Percentiles rank a stretch among this genome's conserved stretches.
Evolutionary conservation across 2,329 filamentous ascomycete species (phyloP).

Genomic region (Didymosphaeria variabile): DNA sequence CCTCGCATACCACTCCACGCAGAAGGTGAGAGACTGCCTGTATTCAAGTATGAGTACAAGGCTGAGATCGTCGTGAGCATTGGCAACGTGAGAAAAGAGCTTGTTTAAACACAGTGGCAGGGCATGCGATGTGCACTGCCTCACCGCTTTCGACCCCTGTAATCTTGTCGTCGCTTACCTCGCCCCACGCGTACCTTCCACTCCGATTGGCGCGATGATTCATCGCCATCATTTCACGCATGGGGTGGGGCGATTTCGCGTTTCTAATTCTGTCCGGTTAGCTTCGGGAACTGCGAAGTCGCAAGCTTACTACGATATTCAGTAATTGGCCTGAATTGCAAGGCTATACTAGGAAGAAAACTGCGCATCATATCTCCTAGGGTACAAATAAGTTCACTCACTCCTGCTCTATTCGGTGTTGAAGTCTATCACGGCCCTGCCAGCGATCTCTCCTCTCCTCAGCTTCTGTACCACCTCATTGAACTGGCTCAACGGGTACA

Average conservation of each 20-base stretch:
- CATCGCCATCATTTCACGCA: slow-evolving; percentile 5
- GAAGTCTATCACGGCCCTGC: slow-evolving; percentile 64
- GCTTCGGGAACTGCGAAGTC: background rate
- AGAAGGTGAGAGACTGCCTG: background rate
- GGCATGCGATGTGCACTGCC: slow-evolving; percentile 8
- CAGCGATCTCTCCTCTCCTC: slow-evolving; percentile 60
- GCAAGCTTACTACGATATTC: background rate
- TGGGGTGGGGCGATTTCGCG: slow-evolving; percentile 8
- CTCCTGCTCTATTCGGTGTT: slow-evolving; percentile 48
- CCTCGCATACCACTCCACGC: background rate
- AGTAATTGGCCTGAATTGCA: background rate
- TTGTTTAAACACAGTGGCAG: background rate
- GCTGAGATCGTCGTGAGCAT: background rate
- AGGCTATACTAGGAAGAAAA: background rate
- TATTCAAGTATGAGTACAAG: background rate
- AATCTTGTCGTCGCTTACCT: slow-evolving; percentile 3
- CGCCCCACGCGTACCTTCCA: background rate
- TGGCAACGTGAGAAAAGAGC: slow-evolving; percentile 3
- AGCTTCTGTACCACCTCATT: slow-evolving; percentile 62
- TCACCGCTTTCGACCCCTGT: slow-evolving; percentile 6
- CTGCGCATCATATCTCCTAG: background rate
- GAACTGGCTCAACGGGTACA: slow-evolving; percentile 57
- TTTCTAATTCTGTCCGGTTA: slow-evolving; percentile 2
- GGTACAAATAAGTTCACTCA: background rate
- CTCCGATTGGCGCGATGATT: background rate